phyloP scores from a whole-genome alignment of 306 rosid genomes.

The Vigna unguiculata region DNA sequence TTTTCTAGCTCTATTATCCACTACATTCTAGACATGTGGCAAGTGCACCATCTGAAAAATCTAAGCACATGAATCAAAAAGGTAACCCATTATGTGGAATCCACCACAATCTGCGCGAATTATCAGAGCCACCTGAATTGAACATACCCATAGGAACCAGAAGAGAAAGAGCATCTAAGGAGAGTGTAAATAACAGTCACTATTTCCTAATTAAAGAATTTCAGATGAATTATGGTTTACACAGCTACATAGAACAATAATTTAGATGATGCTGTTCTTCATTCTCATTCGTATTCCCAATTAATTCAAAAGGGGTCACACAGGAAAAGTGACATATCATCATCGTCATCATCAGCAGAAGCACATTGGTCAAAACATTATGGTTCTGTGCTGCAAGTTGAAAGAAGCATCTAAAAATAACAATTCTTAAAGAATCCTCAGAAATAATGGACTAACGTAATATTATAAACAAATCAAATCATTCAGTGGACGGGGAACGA shows the following conservation, averaged over 20 bases:
- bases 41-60: not conserved
- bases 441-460: not conserved
- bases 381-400: conserved; percentile 35
- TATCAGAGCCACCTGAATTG: not conserved
- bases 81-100: not conserved
- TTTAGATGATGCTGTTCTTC: conserved; percentile 3
- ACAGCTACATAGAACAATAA: not conserved
- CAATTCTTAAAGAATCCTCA: conserved; percentile 39
- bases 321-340: not conserved
- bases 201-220: not conserved
- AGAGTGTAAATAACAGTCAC: not conserved
- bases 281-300: not conserved
- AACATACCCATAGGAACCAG: not conserved
- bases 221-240: not conserved
- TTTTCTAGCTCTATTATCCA: conserved; percentile 5
- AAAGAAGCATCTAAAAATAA: conserved; percentile 21
- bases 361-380: conserved; percentile 27
- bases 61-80: not conserved
- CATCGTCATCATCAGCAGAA: no score
- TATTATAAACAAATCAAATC: conserved; percentile 33
- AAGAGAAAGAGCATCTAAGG: no score
- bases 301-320: not conserved
- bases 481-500: conserved; percentile 29
- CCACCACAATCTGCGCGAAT: not conserved
- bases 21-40: not conserved